These are phyloP conservation scores for Candida andamanensis DNA, from an alignment of 805 yeast genomes.

Conservation along the genomic window DNA sequence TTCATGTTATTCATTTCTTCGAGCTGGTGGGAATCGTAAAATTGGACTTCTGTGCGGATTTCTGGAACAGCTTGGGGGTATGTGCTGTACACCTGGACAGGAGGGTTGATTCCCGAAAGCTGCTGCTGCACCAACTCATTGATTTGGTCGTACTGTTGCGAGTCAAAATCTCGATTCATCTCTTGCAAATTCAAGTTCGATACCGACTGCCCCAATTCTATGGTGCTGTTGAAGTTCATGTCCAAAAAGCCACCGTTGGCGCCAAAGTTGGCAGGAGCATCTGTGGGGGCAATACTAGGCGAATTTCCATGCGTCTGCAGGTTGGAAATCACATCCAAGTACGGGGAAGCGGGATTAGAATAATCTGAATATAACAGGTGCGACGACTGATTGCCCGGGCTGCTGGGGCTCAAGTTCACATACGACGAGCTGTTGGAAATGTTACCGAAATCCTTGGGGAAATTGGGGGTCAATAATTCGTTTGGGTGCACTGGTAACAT, in stretches of 20 bases:
- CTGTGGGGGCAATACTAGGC: conserved; percentile 1
- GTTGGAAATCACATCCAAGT: conserved; percentile 27
- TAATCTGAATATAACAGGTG: conserved; percentile 31
- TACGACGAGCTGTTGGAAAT: conserved; percentile 1
- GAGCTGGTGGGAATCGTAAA: conserved; percentile 11
- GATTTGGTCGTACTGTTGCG: conserved; percentile 5
- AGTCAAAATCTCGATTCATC: conserved; percentile 6
- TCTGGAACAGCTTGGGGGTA: too few species aligned
- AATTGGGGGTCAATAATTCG: conserved; percentile 1
- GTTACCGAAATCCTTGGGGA: not conserved
- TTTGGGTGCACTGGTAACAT: conserved; percentile 5
- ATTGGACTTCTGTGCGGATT: not conserved
- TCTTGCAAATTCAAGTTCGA: conserved; percentile 28
- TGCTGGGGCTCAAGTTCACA: conserved; percentile 10
- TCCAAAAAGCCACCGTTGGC: conserved; percentile 6
- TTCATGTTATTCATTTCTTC: conserved; percentile 11
- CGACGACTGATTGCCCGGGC: conserved; percentile 11
- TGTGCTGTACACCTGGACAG: not conserved
- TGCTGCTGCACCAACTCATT: conserved; percentile 5
- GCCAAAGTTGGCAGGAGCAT: conserved; percentile 8
- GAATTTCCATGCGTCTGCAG: conserved; percentile 6
- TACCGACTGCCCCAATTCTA: conserved; percentile 35
- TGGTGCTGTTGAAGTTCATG: conserved; percentile 27
- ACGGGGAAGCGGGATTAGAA: conserved; percentile 34
- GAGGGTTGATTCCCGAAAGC: conserved; percentile 2